Conservation (phyloP, 2,329 filamentous ascomycete genomes). For the Fusarium beomiforme region DNA sequence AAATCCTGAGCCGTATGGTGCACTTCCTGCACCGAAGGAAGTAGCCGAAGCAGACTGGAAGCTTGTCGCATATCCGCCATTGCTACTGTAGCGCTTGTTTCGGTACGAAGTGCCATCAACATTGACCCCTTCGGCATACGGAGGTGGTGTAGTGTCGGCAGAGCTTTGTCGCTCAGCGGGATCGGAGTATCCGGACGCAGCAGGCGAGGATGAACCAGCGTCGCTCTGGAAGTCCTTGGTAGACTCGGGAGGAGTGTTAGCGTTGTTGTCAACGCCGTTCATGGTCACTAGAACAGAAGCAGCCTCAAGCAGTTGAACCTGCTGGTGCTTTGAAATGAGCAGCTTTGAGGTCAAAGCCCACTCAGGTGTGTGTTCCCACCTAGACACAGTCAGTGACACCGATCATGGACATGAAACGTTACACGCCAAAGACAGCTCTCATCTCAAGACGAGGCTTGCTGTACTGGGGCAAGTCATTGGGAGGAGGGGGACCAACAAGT, state of each 20-base stretch:
- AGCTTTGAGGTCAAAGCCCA: constrained; percentile 98
- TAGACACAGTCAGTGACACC: constrained; percentile 54
- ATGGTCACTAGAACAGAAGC: constrained; percentile 96
- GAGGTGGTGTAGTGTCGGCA: constrained; percentile 91
- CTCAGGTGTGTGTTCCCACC: constrained; percentile 99
- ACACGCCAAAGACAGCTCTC: constrained; percentile 26
- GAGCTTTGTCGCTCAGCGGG: constrained; percentile 83
- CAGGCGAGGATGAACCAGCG: constrained; percentile 82
- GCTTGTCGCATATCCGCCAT: constrained; percentile 74
- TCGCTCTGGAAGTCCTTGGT: constrained; percentile 79
- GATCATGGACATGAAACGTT: constrained; percentile 30
- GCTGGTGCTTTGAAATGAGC: constrained; percentile 98
- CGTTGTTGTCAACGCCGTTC: constrained; percentile 67
- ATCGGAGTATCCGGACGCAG: constrained; percentile 83
- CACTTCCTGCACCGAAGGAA: constrained; percentile 60
- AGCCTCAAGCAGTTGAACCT: constrained; percentile 96
- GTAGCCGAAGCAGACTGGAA: constrained; percentile 77
- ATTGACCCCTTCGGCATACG: constrained; percentile 72
- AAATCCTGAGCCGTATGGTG: constrained; percentile 57
- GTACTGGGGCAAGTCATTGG: constrained; percentile 51
- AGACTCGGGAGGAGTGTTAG: constrained; percentile 71
- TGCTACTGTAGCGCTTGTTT: constrained; percentile 69
- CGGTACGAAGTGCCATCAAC: constrained; percentile 62
- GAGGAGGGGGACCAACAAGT: constrained; percentile 90
- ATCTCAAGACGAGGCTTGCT: constrained; percentile 44